Percentiles rank a stretch among this genome's conserved stretches.
Evolutionary conservation across 768 basidiomycete species (phyloP).

Genomic region (Lenzites betulinus): DNA sequence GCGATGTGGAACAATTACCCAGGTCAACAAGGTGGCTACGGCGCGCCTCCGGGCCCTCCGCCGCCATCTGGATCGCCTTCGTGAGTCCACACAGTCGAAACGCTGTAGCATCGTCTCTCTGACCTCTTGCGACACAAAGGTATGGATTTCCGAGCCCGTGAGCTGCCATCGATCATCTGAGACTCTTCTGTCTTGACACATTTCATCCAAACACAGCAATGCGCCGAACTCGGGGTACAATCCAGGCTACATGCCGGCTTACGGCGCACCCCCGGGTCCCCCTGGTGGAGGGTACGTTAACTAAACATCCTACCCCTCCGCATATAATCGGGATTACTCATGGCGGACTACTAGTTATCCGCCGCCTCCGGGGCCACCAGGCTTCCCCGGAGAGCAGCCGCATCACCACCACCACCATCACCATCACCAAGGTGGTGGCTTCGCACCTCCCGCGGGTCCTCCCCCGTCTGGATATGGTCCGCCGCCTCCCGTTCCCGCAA

Average conservation of each 20-base stretch:
- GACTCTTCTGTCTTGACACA: not conserved
- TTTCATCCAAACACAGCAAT: not conserved
- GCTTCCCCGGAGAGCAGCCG: slow-evolving; percentile 19
- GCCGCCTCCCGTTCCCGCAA: slow-evolving; percentile 21
- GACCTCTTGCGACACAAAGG: not conserved
- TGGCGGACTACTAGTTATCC: slow-evolving; percentile 11
- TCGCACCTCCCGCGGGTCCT: slow-evolving; percentile 24
- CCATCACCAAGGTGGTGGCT: slow-evolving; percentile 19
- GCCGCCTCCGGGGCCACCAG: slow-evolving; percentile 20
- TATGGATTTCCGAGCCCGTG: slow-evolving; percentile 18
- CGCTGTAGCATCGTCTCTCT: not conserved
- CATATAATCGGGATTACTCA: not conserved
- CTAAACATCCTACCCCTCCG: not conserved
- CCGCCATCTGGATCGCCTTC: slow-evolving; percentile 15
- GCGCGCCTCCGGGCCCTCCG: slow-evolving; percentile 15
- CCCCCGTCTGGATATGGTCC: slow-evolving; percentile 22
- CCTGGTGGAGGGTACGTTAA: slow-evolving; percentile 20
- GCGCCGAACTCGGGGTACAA: slow-evolving; percentile 18
- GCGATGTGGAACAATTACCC: slow-evolving; percentile 24
- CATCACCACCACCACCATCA: slow-evolving; percentile 21
- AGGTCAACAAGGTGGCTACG: slow-evolving; percentile 19
- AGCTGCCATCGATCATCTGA: not conserved
- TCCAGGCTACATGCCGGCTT: slow-evolving; percentile 18
- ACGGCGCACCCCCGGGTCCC: slow-evolving; percentile 24
- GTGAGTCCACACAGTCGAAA: slow-evolving; percentile 4